Percentiles rank a stretch among this genome's conserved stretches.
Conservation (phyloP, 2,329 filamentous ascomycete genomes). For the Scedosporium apiospermum region DNA sequence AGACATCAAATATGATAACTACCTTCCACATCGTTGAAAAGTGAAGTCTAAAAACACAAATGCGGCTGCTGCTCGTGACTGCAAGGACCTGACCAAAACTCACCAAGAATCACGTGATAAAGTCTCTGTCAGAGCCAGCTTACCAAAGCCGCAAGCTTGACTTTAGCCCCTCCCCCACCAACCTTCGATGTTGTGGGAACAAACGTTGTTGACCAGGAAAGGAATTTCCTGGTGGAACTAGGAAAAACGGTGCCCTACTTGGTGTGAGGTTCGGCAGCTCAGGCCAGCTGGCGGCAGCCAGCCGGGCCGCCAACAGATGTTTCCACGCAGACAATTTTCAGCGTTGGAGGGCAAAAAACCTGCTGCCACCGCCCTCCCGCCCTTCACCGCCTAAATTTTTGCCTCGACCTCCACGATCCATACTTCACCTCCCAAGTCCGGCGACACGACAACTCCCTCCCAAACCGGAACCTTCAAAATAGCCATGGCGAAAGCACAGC, state of each 20-base stretch:
- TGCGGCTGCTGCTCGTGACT: too few species aligned
- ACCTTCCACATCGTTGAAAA: too few species aligned
- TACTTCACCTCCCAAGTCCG: not conserved
- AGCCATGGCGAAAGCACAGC: constrained; percentile 6
- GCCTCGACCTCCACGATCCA: not conserved
- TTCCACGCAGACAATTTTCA: not conserved
- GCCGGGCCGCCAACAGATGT: not conserved
- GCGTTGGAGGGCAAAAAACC: not conserved
- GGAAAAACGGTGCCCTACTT: not conserved
- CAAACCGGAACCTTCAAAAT: not conserved
- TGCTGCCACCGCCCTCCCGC: not conserved
- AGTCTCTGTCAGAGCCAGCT: too few species aligned
- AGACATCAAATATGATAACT: too few species aligned
- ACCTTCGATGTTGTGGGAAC: too few species aligned
- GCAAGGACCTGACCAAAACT: too few species aligned
- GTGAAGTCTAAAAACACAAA: too few species aligned
- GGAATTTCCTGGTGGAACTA: too few species aligned
- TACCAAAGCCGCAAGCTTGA: too few species aligned
- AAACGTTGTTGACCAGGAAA: too few species aligned
- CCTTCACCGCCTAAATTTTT: constrained; percentile 1
- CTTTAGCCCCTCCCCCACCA: not conserved
- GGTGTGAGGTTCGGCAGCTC: not conserved
- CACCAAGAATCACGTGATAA: too few species aligned
- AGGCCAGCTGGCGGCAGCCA: not conserved
- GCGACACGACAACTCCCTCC: not conserved